Conservation (phyloP, 805 yeast species). For the Pichia californica region DNA sequence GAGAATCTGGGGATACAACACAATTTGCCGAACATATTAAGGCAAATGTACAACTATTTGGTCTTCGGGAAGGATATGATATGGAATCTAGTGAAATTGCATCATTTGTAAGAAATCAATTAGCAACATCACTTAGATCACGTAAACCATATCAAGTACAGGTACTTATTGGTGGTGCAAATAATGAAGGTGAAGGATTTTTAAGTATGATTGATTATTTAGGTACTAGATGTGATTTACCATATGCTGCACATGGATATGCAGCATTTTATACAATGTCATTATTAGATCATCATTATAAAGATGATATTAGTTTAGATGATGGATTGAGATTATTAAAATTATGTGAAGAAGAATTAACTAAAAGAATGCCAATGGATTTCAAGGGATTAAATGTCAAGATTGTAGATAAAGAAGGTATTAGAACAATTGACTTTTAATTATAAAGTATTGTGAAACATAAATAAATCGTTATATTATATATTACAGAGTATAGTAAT, state of each 20-base stretch:
- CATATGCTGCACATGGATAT: conserved; percentile 97
- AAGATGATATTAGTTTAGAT: conserved; percentile 62
- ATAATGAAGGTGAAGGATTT: conserved; percentile 44
- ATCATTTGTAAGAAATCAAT: conserved; percentile 77
- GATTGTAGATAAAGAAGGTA: conserved; percentile 30
- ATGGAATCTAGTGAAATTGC: conserved; percentile 83
- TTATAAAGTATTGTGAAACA: no score
- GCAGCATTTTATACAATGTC: conserved; percentile 95
- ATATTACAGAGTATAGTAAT: background rate
- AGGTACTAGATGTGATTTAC: conserved; percentile 85
- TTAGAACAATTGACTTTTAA: conserved; percentile 22
- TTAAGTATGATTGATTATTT: conserved; percentile 89
- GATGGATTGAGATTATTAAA: conserved; percentile 75
- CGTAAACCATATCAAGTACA: conserved; percentile 94
- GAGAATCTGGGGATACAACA: conserved; percentile 94
- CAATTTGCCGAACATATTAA: conserved; percentile 93
- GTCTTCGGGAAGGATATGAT: conserved; percentile 79
- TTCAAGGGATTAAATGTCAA: conserved; percentile 64
- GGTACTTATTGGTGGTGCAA: conserved; percentile 81
- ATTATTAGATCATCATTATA: conserved; percentile 83
- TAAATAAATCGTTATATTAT: no score
- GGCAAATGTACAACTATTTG: conserved; percentile 84
- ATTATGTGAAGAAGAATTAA: conserved; percentile 70
- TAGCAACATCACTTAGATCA: conserved; percentile 86
- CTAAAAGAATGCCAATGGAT: conserved; percentile 84